These are phyloP conservation scores for Diaporthe australafricana DNA, from an alignment of 2,329 filamentous ascomycete species.

Conservation along the genomic window DNA sequence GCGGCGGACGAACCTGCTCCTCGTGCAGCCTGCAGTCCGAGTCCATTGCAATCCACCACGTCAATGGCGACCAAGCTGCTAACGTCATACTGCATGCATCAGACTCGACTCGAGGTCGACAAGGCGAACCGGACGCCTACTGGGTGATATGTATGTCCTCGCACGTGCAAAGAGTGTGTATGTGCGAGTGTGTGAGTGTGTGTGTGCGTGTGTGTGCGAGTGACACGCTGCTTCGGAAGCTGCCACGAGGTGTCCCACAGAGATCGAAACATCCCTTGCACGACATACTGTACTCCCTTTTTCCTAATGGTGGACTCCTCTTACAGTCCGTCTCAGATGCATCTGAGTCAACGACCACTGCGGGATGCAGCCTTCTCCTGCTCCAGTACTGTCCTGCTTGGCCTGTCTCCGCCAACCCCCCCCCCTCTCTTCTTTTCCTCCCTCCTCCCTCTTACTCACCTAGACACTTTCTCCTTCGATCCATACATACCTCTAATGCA, in stretches of 20 bases:
- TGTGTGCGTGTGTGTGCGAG: neutral
- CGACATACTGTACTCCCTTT: conserved; percentile 23
- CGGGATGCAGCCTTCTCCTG: conserved; percentile 12
- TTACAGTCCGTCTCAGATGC: conserved; percentile 35
- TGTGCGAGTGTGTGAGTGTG: neutral
- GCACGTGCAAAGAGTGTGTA: conserved; percentile 7
- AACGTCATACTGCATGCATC: conserved; percentile 36
- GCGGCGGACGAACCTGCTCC: conserved; percentile 1
- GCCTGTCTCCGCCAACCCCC: neutral
- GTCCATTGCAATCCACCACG: conserved; percentile 32
- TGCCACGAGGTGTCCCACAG: conserved; percentile 35
- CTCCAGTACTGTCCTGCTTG: neutral
- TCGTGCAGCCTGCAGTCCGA: conserved; percentile 31
- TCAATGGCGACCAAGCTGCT: conserved; percentile 16
- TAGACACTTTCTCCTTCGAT: neutral
- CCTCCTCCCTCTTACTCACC: neutral
- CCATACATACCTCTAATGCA: neutral
- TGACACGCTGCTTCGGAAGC: neutral
- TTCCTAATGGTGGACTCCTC: conserved; percentile 6
- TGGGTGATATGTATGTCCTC: conserved; percentile 2
- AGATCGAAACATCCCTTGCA: conserved; percentile 31
- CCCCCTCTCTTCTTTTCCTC: neutral
- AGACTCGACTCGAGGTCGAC: neutral
- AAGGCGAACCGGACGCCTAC: neutral
- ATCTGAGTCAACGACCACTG: conserved; percentile 35